Percentiles rank a stretch among this genome's conserved stretches.
These are phyloP conservation scores for Blastocystis sp. DNA, from an alignment of 352 stramenopile genomes.

Conservation along the genomic window DNA sequence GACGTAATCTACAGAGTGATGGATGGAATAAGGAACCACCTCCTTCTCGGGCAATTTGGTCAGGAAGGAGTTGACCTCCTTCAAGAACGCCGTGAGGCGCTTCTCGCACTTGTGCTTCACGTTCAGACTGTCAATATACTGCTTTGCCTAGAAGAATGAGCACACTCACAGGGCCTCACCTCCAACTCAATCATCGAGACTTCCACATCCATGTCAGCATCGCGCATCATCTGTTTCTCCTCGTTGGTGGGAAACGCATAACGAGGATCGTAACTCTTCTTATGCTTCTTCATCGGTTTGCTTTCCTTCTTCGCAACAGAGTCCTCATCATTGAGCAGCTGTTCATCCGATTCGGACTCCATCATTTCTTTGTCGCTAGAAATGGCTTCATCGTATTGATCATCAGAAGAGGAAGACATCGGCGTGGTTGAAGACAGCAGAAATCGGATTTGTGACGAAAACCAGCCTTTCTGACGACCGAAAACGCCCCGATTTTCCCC, in stretches of 20 bases:
- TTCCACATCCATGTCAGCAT: constrained; percentile 60
- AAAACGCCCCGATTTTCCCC: too few species aligned
- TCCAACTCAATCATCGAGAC: constrained; percentile 56
- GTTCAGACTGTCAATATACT: constrained; percentile 30
- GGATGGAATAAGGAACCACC: constrained; percentile 12
- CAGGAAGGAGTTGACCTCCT: constrained; percentile 29
- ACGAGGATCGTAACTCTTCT: constrained; percentile 45
- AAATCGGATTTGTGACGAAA: too few species aligned
- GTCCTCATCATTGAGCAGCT: constrained; percentile 13
- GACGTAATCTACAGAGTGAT: not conserved
- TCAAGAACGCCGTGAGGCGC: constrained; percentile 21
- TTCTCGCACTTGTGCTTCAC: not conserved
- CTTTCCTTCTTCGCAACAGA: not conserved
- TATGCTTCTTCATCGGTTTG: constrained; percentile 7
- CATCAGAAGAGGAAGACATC: constrained; percentile 42
- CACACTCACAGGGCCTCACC: not conserved
- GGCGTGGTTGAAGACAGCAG: too few species aligned
- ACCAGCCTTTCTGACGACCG: too few species aligned
- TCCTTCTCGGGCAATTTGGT: constrained; percentile 36
- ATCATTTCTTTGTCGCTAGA: constrained; percentile 19
- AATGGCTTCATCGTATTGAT: not conserved
- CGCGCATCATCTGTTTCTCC: constrained; percentile 50
- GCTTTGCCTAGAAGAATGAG: constrained; percentile 30
- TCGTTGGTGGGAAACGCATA: constrained; percentile 47
- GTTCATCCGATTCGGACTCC: constrained; percentile 10